Evolutionary conservation across 2,329 filamentous ascomycete genomes (phyloP).

Genomic region (Alternaria sp.): DNA sequence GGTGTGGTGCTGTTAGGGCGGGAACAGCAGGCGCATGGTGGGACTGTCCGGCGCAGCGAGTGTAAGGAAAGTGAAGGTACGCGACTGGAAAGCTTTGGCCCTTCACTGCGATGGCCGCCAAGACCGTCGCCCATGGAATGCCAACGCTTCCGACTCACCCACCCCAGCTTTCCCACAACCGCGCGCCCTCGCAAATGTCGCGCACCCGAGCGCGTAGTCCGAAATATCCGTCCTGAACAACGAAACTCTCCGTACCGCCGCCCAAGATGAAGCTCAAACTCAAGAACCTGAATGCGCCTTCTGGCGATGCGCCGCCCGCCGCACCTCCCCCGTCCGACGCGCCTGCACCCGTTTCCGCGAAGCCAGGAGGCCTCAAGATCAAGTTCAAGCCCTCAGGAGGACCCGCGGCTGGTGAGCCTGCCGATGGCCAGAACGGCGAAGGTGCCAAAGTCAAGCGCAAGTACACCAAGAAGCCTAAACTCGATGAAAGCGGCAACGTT

Average conservation of each 20-base stretch:
- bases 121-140: conserved; percentile 12
- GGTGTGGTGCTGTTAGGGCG: conserved; percentile 20
- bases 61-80: conserved; percentile 19
- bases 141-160: conserved; percentile 10
- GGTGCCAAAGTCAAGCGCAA: conserved; percentile 51
- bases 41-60: not conserved
- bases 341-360: conserved; percentile 17
- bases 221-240: not conserved
- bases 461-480: conserved; percentile 51
- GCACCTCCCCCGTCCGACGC: conserved; percentile 20
- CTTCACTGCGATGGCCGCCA: conserved; percentile 25
- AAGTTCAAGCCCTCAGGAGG: conserved; percentile 37
- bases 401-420: conserved; percentile 28
- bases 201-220: conserved; percentile 13
- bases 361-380: conserved; percentile 35
- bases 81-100: conserved; percentile 26
- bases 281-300: conserved; percentile 29
- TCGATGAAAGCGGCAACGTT: conserved; percentile 37
- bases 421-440: conserved; percentile 42
- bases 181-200: conserved; percentile 15
- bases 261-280: conserved; percentile 44
- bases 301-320: conserved; percentile 30
- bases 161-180: not conserved
- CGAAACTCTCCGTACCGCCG: not conserved
- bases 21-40: conserved; percentile 33